These are phyloP conservation scores for Epicoccum sorghinum DNA, from an alignment of 2,329 filamentous ascomycete genomes.

Conservation along the genomic window DNA sequence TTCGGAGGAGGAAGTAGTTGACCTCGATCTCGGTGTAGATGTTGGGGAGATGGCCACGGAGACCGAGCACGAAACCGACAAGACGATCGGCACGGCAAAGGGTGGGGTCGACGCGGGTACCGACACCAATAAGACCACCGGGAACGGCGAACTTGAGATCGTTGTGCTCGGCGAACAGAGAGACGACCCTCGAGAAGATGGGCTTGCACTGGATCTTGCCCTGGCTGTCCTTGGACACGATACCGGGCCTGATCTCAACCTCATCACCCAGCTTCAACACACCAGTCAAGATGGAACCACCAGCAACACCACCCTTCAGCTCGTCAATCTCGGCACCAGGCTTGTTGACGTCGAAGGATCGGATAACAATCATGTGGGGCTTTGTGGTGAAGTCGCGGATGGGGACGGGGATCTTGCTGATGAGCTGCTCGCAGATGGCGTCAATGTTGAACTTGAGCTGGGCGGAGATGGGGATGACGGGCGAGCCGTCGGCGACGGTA, in stretches of 20 bases:
- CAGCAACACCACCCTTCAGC: conserved; percentile 96
- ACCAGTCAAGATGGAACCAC: conserved; percentile 94
- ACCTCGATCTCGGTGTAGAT: conserved; percentile 98
- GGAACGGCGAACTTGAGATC: conserved; percentile 98
- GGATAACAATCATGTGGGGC: conserved; percentile 98
- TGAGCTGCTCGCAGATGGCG: conserved; percentile 93
- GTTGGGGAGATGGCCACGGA: conserved; percentile 89
- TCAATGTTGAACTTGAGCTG: conserved; percentile 99
- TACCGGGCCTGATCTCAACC: conserved; percentile 98
- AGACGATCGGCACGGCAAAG: conserved; percentile 98
- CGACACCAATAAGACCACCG: conserved; percentile 94
- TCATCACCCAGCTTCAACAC: conserved; percentile 96
- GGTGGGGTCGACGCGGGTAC: conserved; percentile 95
- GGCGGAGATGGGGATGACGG: conserved; percentile 94
- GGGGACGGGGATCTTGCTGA: conserved; percentile 93
- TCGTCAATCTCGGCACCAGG: conserved; percentile 98
- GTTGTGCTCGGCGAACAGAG: conserved; percentile 96
- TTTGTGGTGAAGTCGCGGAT: conserved; percentile 87
- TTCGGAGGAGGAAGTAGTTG: conserved; percentile 97
- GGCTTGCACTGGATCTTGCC: conserved; percentile 96
- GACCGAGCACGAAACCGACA: conserved; percentile 94
- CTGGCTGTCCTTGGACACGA: conserved; percentile 92
- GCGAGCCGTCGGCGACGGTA: conserved; percentile 92
- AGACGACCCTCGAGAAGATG: conserved; percentile 93
- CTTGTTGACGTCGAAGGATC: conserved; percentile 99